These are phyloP conservation scores for Ustilago bromivora DNA, from an alignment of 1,284 basidiomycete genomes.

Conservation along the genomic window DNA sequence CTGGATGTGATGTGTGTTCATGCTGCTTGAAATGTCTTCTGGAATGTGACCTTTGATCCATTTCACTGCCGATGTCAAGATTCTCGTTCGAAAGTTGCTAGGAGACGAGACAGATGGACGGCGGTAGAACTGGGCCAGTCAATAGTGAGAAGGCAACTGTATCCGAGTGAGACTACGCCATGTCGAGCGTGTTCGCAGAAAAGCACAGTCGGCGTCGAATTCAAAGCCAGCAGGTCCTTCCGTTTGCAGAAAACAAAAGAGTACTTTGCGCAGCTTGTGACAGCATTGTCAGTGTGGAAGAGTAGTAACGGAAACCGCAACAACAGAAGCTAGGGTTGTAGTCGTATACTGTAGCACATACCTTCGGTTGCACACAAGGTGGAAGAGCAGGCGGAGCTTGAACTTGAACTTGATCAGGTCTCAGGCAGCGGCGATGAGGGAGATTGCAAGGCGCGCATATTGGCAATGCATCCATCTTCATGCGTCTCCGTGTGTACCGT, in stretches of 20 bases:
- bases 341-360: too few relatives aligned
- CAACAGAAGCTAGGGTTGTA: neutral
- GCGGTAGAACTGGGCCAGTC: neutral
- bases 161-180: neutral
- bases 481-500: slow-evolving; percentile 13
- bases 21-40: neutral
- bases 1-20: neutral
- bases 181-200: neutral
- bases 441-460: neutral
- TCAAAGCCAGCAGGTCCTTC: neutral
- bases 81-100: neutral
- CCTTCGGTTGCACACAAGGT: too few relatives aligned
- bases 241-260: neutral
- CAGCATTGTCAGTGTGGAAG: neutral
- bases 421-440: neutral
- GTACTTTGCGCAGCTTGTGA: neutral
- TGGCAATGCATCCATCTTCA: neutral
- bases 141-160: neutral
- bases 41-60: neutral
- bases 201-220: neutral
- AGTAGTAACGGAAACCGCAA: neutral
- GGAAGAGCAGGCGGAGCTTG: slow-evolving; percentile 1
- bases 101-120: neutral
- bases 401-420: neutral
- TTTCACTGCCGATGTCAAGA: neutral